Conservation (phyloP, 805 yeast genomes). For the Phaffomyces thermotolerans region DNA sequence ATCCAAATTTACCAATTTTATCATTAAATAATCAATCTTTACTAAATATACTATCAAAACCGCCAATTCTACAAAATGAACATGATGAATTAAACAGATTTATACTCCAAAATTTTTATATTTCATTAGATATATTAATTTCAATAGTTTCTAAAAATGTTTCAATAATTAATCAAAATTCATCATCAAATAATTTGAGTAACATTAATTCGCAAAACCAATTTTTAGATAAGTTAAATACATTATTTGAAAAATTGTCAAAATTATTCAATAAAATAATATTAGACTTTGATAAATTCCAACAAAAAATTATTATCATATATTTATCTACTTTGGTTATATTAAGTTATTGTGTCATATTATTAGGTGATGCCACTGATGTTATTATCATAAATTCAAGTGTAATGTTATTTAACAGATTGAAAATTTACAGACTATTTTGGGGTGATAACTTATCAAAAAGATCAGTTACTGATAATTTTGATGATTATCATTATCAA, state of each 20-base stretch:
- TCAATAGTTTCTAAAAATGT: slow-evolving; percentile 8
- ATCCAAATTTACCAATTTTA: slow-evolving; percentile 30
- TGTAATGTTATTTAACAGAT: slow-evolving; percentile 50
- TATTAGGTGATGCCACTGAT: slow-evolving; percentile 55
- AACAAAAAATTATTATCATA: slow-evolving; percentile 10
- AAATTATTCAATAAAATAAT: slow-evolving; percentile 11
- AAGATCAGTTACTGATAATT: slow-evolving; percentile 13
- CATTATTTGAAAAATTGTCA: slow-evolving; percentile 10
- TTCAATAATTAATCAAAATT: slow-evolving; percentile 3
- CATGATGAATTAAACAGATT: slow-evolving; percentile 14
- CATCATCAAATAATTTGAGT: background rate
- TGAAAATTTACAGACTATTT: slow-evolving; percentile 37
- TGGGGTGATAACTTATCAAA: slow-evolving; percentile 10
- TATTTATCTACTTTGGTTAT: slow-evolving; percentile 28
- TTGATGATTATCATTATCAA: slow-evolving; percentile 20
- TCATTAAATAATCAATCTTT: slow-evolving; percentile 27
- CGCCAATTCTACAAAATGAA: slow-evolving; percentile 13
- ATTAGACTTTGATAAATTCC: slow-evolving; percentile 7
- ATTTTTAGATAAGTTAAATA: slow-evolving; percentile 10
- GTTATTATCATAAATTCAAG: slow-evolving; percentile 45
- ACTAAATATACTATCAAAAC: slow-evolving; percentile 13
- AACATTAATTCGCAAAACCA: background rate
- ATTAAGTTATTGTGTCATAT: slow-evolving; percentile 48
- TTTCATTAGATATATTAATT: slow-evolving; percentile 16
- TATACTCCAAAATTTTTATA: slow-evolving; percentile 14